Evolutionary conservation across 306 rosid genomes (phyloP).

Genomic region (Cucurbita pepo): DNA sequence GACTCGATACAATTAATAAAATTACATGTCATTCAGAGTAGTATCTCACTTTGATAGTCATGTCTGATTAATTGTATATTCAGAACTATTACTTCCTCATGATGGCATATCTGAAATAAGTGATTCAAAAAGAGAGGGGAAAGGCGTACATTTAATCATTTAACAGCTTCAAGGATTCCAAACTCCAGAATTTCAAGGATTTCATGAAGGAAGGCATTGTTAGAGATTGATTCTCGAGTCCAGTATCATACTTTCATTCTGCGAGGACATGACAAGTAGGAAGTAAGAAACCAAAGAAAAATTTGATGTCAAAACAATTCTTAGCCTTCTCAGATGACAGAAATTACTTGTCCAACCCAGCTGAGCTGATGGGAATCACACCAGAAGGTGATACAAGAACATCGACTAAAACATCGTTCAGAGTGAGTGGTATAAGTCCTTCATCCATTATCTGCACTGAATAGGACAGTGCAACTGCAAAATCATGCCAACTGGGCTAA

Average conservation of each 20-base stretch:
- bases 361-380: constrained; percentile 59
- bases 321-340: constrained; percentile 1
- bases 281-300: neutral
- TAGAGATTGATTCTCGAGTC: constrained; percentile 4
- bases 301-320: neutral
- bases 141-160: neutral
- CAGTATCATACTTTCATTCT: constrained; percentile 16
- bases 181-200: neutral
- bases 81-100: neutral
- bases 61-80: too few relatives aligned
- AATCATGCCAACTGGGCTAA: neutral
- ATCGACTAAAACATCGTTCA: constrained; percentile 50
- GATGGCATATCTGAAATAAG: neutral
- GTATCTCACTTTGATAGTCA: neutral
- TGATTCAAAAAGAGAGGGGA: neutral
- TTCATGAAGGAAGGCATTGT: neutral
- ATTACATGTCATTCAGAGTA: neutral
- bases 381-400: constrained; percentile 71
- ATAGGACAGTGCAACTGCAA: constrained; percentile 77
- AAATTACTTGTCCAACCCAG: constrained; percentile 51
- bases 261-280: constrained; percentile 3
- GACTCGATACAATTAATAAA: neutral
- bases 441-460: constrained; percentile 73
- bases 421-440: constrained; percentile 51
- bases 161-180: neutral